Percentiles rank a stretch among this genome's conserved stretches.
phyloP scores from a whole-genome alignment of 140 eudicot species.

The Cichorium intybus region DNA sequence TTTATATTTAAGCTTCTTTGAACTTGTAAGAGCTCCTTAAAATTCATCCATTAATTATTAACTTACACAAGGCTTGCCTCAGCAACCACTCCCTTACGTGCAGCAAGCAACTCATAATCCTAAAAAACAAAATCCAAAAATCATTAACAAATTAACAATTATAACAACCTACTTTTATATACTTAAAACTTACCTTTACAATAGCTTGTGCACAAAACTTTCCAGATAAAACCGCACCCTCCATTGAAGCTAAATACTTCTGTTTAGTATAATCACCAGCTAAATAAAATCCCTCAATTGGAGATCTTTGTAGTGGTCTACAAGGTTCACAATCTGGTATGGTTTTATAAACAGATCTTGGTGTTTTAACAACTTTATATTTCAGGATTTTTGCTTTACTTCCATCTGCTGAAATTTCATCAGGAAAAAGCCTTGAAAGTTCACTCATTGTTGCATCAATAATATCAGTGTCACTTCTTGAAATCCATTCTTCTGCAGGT shows the following conservation, averaged over 20 bases:
- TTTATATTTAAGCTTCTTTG: slow-evolving; percentile 16
- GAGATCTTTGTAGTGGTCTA: slow-evolving; percentile 95
- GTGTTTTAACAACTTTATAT: slow-evolving; percentile 96
- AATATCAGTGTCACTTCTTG: slow-evolving; percentile 80
- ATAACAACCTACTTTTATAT: background rate
- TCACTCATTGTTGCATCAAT: slow-evolving; percentile 96
- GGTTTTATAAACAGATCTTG: slow-evolving; percentile 97
- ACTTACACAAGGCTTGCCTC: slow-evolving; percentile 53
- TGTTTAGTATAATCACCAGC: slow-evolving; percentile 99
- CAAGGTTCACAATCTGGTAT: slow-evolving; percentile 93
- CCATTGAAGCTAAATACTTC: slow-evolving; percentile 97
- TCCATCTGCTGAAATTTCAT: slow-evolving; percentile 89
- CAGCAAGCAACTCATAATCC: slow-evolving; percentile 68
- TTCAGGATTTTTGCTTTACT: slow-evolving; percentile 97
- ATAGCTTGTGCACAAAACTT: slow-evolving; percentile 95
- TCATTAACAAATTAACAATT: background rate
- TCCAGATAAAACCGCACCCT: slow-evolving; percentile 98
- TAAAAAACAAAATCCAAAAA: slow-evolving; percentile 22
- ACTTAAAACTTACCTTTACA: slow-evolving; percentile 59
- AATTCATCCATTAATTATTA: slow-evolving; percentile 10
- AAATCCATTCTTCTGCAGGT: slow-evolving; percentile 99
- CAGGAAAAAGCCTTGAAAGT: slow-evolving; percentile 94
- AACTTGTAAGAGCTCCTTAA: slow-evolving; percentile 19
- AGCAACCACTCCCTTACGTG: slow-evolving; percentile 44
- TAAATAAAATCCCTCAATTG: slow-evolving; percentile 84